These are phyloP conservation scores for Phytopythium helicoides DNA, from an alignment of 352 stramenopile genomes.

Conservation along the genomic window DNA sequence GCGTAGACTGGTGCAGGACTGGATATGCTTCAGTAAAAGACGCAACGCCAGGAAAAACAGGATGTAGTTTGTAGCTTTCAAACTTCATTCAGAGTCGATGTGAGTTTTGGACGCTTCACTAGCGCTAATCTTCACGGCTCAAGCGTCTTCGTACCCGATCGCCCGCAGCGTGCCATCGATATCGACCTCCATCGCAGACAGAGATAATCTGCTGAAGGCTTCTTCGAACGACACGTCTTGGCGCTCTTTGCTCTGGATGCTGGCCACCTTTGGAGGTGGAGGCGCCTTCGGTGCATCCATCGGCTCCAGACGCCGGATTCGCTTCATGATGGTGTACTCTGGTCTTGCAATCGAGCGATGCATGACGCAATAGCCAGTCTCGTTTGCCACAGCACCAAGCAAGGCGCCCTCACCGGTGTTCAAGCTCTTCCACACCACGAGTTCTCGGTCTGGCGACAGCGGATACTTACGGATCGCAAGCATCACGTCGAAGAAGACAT, in stretches of 20 bases:
- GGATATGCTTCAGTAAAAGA: too few species aligned
- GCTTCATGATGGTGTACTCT: slow-evolving; percentile 2
- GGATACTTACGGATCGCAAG: slow-evolving; percentile 3
- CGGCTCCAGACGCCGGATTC: neutral
- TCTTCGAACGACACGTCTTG: neutral
- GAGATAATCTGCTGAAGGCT: slow-evolving; percentile 1
- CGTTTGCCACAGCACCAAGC: neutral
- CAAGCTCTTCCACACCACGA: slow-evolving; percentile 8
- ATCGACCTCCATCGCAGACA: slow-evolving; percentile 5
- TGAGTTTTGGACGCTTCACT: too few species aligned
- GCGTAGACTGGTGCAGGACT: too few species aligned
- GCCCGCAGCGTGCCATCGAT: slow-evolving; percentile 1
- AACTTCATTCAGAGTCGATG: too few species aligned
- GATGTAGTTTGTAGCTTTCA: too few species aligned
- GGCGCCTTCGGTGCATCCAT: neutral
- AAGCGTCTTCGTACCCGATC: neutral
- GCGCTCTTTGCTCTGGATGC: neutral
- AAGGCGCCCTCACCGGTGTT: slow-evolving; percentile 1
- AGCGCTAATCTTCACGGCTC: too few species aligned
- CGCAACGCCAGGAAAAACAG: too few species aligned
- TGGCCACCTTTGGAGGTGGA: neutral
- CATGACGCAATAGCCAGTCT: slow-evolving; percentile 4
- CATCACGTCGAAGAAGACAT: slow-evolving; percentile 2
- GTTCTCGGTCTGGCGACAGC: neutral
- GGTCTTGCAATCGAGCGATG: neutral